Conservation (phyloP, 1,284 basidiomycete genomes). For the Sporisorium exsertum region DNA sequence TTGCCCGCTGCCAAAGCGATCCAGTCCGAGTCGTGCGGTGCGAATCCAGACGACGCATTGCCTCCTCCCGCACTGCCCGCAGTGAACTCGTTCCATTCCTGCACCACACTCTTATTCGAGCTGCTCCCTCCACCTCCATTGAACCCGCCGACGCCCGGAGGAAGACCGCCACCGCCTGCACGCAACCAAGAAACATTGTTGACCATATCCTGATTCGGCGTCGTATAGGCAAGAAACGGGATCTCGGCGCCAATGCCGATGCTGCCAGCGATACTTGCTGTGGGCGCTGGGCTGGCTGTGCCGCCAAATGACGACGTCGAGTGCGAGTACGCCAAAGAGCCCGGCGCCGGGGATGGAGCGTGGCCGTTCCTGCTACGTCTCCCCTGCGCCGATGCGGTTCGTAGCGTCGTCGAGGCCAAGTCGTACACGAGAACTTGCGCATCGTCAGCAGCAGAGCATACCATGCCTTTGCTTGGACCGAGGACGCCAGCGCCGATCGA, state of each 20-base stretch:
- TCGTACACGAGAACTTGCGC: conserved; percentile 68
- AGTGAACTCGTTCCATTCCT: conserved; percentile 68
- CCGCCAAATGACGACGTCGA: conserved; percentile 45
- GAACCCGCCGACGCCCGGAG: conserved; percentile 40
- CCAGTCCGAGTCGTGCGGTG: conserved; percentile 53
- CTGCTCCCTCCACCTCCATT: conserved; percentile 25
- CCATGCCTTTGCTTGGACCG: conserved; percentile 67
- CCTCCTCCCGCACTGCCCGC: conserved; percentile 26
- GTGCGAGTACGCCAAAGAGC: conserved; percentile 43
- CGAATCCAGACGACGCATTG: conserved; percentile 26
- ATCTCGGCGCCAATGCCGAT: conserved; percentile 63
- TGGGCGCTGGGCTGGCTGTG: conserved; percentile 42
- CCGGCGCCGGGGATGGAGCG: conserved; percentile 53
- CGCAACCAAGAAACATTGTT: conserved; percentile 68
- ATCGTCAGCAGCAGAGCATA: conserved; percentile 68
- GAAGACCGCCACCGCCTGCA: conserved; percentile 35
- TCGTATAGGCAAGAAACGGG: conserved; percentile 65
- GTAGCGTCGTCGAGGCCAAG: conserved; percentile 63
- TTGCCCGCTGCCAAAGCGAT: conserved; percentile 49
- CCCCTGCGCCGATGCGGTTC: conserved; percentile 66
- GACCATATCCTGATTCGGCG: conserved; percentile 64
- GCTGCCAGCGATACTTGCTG: conserved; percentile 41
- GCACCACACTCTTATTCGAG: conserved; percentile 57
- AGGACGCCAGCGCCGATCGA: conserved; percentile 51
- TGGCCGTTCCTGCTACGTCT: conserved; percentile 63